phyloP scores from a whole-genome alignment of 257 asterid genomes.

The Solanum virginianum region DNA sequence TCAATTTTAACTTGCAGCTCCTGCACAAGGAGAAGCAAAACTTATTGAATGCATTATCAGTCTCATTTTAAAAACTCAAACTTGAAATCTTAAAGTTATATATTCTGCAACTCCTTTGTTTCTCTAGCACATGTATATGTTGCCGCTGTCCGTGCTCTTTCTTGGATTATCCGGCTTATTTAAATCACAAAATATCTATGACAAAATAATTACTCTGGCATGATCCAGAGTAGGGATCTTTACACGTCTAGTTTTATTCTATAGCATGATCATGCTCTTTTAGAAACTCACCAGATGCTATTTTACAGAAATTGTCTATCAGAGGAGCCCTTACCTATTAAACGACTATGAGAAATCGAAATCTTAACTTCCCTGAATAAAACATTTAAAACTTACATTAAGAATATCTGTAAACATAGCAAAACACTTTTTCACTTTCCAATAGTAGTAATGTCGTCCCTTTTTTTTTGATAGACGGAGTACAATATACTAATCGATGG shows the following conservation, averaged over 20 bases:
- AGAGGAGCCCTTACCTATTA: neutral
- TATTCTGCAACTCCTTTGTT: neutral
- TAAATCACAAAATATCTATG: neutral
- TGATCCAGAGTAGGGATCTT: neutral
- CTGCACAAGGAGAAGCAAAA: neutral
- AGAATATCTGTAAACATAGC: neutral
- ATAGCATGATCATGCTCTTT: neutral
- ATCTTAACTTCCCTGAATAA: neutral
- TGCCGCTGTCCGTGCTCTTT: no score
- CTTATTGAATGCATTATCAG: neutral
- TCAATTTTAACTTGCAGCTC: neutral
- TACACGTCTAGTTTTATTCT: neutral
- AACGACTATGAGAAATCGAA: neutral
- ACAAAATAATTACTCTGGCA: neutral
- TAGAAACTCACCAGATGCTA: neutral
- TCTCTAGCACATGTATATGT: neutral
- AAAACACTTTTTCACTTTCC: neutral
- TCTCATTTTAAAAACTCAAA: neutral
- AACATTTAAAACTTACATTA: neutral
- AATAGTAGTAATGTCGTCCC: neutral
- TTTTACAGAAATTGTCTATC: neutral
- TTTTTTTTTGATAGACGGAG: neutral
- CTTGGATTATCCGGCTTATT: neutral
- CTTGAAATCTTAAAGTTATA: neutral
- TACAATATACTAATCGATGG: neutral